Conservation (phyloP, 352 stramenopile species). For the Phytopythium boreale region DNA sequence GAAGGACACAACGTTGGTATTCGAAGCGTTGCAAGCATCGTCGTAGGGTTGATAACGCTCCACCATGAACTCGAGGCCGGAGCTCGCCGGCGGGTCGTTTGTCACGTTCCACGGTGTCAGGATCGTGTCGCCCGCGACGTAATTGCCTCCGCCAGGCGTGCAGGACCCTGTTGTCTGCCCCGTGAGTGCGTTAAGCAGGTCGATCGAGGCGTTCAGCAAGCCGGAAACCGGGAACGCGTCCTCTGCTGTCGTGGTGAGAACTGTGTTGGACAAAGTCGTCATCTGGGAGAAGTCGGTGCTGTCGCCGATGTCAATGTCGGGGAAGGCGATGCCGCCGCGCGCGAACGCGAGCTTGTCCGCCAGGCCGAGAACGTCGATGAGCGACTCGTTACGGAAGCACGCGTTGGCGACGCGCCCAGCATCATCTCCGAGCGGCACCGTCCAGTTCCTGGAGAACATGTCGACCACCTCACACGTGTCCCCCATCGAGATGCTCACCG, state of each 20-base stretch:
- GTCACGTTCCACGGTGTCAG: conserved; percentile 22
- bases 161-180: conserved; percentile 7
- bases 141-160: conserved; percentile 11
- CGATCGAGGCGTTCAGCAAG: neutral
- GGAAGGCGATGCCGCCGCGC: conserved; percentile 51
- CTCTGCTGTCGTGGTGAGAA: neutral
- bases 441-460: conserved; percentile 56
- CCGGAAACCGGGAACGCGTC: neutral
- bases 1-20: neutral
- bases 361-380: conserved; percentile 62
- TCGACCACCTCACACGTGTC: conserved; percentile 56
- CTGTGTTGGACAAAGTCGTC: conserved; percentile 9
- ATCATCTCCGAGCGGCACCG: conserved; percentile 36
- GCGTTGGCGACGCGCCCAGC: conserved; percentile 45
- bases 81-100: neutral
- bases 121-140: conserved; percentile 17
- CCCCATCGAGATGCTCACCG: conserved; percentile 49
- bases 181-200: neutral
- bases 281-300: conserved; percentile 52
- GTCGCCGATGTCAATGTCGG: conserved; percentile 19
- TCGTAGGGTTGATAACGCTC: neutral
- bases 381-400: conserved; percentile 58
- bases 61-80: conserved; percentile 14
- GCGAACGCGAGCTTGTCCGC: conserved; percentile 52
- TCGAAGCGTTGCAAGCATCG: neutral